phyloP scores from a whole-genome alignment of 345 rosid species.

The Lepidium aucheri region DNA sequence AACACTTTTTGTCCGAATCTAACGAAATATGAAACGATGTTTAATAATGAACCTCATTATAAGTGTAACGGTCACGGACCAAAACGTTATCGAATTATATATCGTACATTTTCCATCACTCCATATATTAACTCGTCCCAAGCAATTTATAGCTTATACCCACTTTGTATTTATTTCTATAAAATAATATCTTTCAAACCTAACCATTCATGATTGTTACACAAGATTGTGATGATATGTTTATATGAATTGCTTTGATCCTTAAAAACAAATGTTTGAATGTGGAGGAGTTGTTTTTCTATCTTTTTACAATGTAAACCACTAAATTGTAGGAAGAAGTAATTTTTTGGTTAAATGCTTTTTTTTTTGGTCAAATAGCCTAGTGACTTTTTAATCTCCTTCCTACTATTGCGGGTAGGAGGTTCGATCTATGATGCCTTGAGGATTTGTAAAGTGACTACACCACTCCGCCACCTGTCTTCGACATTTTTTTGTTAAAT shows the following conservation, averaged over 20 bases:
- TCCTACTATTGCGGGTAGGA: no score
- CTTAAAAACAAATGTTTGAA: neutral
- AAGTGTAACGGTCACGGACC: slow-evolving; percentile 32
- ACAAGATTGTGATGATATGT: neutral
- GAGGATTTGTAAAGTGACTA: no score
- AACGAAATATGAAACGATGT: slow-evolving; percentile 30
- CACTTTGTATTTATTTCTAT: neutral
- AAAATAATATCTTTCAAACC: neutral
- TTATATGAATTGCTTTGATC: neutral
- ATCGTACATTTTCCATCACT: slow-evolving; percentile 27
- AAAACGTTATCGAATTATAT: slow-evolving; percentile 13
- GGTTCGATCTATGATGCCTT: no score
- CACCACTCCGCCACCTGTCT: no score
- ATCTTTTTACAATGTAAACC: neutral
- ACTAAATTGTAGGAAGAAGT: no score
- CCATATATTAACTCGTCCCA: slow-evolving; percentile 15
- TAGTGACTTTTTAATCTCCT: no score
- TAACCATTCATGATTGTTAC: neutral
- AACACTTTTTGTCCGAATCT: slow-evolving; percentile 34
- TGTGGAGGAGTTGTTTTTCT: neutral
- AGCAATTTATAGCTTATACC: slow-evolving; percentile 16
- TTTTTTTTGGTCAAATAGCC: no score
- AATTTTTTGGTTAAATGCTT: no score
- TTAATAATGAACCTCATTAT: slow-evolving; percentile 27
- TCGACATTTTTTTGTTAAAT: no score